Conservation (phyloP, 2,329 filamentous ascomycete genomes). For the Ophiobolus disseminans region DNA sequence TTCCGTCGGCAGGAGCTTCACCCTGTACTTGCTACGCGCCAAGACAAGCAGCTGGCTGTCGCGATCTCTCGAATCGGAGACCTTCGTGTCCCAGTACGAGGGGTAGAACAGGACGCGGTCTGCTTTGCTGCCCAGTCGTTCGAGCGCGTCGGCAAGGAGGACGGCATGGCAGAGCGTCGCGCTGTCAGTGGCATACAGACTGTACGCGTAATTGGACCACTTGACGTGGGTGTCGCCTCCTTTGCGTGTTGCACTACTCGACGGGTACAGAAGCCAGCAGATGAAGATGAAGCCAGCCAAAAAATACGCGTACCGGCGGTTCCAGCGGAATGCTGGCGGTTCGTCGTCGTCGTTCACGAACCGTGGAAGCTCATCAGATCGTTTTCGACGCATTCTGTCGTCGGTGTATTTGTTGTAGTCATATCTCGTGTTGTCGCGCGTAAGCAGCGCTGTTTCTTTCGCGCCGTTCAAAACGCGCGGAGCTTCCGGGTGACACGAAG, state of each 20-base stretch:
- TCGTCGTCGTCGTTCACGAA: slow-evolving; percentile 28
- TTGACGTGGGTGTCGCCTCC: slow-evolving; percentile 32
- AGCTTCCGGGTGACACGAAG: slow-evolving; percentile 18
- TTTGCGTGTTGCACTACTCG: slow-evolving; percentile 9
- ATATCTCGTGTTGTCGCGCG: slow-evolving; percentile 9
- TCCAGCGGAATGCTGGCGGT: slow-evolving; percentile 26
- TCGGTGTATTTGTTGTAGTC: slow-evolving; percentile 6
- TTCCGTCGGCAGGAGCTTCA: slow-evolving; percentile 57
- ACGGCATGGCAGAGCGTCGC: slow-evolving; percentile 54
- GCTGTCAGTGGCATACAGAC: slow-evolving; percentile 52
- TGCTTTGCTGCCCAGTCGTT: slow-evolving; percentile 52
- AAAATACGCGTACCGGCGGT: slow-evolving; percentile 40
- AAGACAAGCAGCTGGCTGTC: slow-evolving; percentile 57
- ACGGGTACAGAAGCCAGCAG: slow-evolving; percentile 38
- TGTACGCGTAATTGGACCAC: slow-evolving; percentile 53
- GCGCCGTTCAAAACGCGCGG: slow-evolving; percentile 19
- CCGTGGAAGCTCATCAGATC: slow-evolving; percentile 46
- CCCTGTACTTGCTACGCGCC: slow-evolving; percentile 59
- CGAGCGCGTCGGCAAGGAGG: slow-evolving; percentile 55
- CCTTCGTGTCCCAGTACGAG: slow-evolving; percentile 46
- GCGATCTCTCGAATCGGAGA: slow-evolving; percentile 38
- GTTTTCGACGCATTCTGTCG: slow-evolving; percentile 42
- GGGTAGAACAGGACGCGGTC: slow-evolving; percentile 57
- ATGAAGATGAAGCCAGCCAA: slow-evolving; percentile 34
- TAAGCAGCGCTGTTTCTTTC: background rate